Percentiles rank a stretch among this genome's conserved stretches.
Conservation (phyloP, 116 monocot genomes). For the Iris pallida region DNA sequence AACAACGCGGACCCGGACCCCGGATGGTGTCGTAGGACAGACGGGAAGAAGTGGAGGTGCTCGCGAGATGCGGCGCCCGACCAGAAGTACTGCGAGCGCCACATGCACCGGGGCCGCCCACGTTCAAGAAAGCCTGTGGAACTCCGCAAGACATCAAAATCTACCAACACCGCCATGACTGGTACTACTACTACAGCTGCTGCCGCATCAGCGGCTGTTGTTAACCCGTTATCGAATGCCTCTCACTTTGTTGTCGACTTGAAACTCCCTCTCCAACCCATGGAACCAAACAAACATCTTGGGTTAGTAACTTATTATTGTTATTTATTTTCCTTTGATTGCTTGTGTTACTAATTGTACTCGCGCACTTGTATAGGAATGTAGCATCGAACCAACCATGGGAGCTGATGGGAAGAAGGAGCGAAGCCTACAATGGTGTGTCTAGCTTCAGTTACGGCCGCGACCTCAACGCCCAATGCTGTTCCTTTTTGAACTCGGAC, state of each 20-base stretch:
- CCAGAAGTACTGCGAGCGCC: constrained; percentile 47
- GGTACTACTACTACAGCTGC: too few species aligned
- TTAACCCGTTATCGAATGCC: background rate
- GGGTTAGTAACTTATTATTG: constrained; percentile 11
- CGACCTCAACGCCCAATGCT: constrained; percentile 15
- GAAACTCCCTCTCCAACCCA: constrained; percentile 19
- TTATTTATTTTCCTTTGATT: too few species aligned
- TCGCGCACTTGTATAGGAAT: constrained; percentile 2
- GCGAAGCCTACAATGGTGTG: constrained; percentile 12
- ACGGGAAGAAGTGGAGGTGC: constrained; percentile 53
- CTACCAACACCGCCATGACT: background rate
- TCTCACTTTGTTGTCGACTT: background rate
- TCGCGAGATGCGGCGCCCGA: constrained; percentile 33
- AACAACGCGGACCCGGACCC: constrained; percentile 26
- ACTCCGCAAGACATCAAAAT: constrained; percentile 2
- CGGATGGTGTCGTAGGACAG: constrained; percentile 40
- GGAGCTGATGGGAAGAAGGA: background rate
- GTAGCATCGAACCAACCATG: background rate
- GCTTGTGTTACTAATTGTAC: background rate
- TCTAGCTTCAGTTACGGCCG: constrained; percentile 15
- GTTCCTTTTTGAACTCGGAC: constrained; percentile 15
- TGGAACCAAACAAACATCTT: constrained; percentile 17
- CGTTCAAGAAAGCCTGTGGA: constrained; percentile 68
- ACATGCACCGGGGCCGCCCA: constrained; percentile 33
- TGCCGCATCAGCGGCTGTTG: background rate